Evolutionary conservation across 2,329 filamentous ascomycete genomes (phyloP), one percentile per base, ranked within the genome.

Genomic region (Magnaporthales sp.): DNA sequence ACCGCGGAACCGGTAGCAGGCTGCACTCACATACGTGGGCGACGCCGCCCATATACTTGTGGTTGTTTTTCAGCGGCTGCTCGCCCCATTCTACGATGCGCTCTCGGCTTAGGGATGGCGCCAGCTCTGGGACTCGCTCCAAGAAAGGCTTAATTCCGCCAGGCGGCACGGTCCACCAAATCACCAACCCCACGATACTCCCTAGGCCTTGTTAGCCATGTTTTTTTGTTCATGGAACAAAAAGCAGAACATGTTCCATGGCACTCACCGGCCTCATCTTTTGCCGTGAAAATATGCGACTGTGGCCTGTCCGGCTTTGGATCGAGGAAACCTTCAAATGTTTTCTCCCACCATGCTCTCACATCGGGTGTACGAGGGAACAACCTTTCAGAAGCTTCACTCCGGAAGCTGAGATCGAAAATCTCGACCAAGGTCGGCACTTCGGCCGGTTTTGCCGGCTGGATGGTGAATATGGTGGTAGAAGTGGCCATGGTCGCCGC

Each of bases 21-120:
- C 15, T 30, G 38, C 8, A 65, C 64, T 65, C 22, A 65, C 64
- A 65, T 31, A 65, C 13, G 51, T 65, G 64, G 46, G 27, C n/a
- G 27, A 19, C 19, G 11, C 60, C 46, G 11, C 54, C 51, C 51
- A 65, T 60, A 15, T 58, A 29, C 9, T 60, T 54, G 4, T n/a
- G 15, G 19, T 65, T 54, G n/a, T 65, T 22, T 4, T 56, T 13
- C 15, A 32, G 51, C 19, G 13, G 24, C 15, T 4, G n/a, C 27
- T n/a, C 27, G 26, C 22, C 31, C 19, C 54, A 60, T 9, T 8
- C 29, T n/a, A 31, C 54, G 15, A 65, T 11, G 19, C 11, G 9
- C 29, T 65, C 51, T 10, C 30, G 9, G 54, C 10, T 30, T 11
- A 32, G 10, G 29, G 51, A 22, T 24, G 54, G 46, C 27, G 24